Percentiles rank a stretch among this genome's conserved stretches.
Conservation (phyloP, 331 rosid species). For the Acacia concinna region DNA sequence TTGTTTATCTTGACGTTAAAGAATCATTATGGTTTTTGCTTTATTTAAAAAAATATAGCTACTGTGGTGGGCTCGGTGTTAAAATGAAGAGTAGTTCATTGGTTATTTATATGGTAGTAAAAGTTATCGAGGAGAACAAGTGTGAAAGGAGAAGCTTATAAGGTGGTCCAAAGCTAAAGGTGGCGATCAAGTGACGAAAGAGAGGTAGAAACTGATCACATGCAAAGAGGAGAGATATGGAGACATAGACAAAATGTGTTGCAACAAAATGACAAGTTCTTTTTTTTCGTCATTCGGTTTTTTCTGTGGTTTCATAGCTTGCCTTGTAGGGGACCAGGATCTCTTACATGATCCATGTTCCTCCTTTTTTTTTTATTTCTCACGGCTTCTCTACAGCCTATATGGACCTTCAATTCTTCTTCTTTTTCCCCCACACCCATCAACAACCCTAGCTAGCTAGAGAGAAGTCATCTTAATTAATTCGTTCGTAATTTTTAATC, state of each 20-base stretch:
- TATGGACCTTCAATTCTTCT: neutral
- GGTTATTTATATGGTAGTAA: neutral
- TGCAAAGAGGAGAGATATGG: conserved; percentile 44
- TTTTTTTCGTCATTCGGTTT: conserved; percentile 34
- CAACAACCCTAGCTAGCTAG: neutral
- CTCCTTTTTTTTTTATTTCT: neutral
- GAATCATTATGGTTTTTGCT: conserved; percentile 11
- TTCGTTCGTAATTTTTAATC: too few species aligned
- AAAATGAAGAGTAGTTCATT: neutral
- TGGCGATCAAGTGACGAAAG: conserved; percentile 25
- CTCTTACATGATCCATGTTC: conserved; percentile 43
- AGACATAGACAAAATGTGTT: conserved; percentile 62
- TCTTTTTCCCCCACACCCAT: neutral
- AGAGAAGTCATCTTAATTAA: too few species aligned
- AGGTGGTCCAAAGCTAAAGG: conserved; percentile 46
- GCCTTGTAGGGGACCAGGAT: conserved; percentile 52
- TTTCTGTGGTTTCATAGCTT: conserved; percentile 26
- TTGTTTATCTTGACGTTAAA: conserved; percentile 25
- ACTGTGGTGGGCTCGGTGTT: neutral
- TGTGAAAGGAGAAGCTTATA: conserved; percentile 33
- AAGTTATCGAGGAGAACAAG: neutral
- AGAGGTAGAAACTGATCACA: conserved; percentile 46
- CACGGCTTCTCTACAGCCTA: neutral
- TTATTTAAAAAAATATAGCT: too few species aligned
- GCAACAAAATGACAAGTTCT: conserved; percentile 43